Evolutionary conservation across 2,329 filamentous ascomycete species (phyloP), one percentile per base, ranked within the genome.

Genomic region (Ophiostoma quercus): DNA sequence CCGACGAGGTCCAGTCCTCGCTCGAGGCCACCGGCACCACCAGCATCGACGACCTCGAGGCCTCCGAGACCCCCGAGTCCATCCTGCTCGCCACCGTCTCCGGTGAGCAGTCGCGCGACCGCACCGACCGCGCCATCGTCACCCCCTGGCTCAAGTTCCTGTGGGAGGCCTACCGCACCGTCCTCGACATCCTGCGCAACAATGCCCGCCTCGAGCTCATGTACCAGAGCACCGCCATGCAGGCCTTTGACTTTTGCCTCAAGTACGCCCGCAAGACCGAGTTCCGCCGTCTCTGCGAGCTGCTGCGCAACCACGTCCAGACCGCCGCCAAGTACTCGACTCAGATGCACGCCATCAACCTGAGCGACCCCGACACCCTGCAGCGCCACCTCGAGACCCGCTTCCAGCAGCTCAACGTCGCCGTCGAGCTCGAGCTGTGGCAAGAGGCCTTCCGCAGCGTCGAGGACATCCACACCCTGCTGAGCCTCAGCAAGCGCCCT

Each of bases 61-160:
- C 95, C 72, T 95, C 89, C 77, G 95, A 99, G 83, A 99, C 95
- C 14, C 95, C 95, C 73, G 95, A 99, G 83, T 98, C 95, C 37
- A 97, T 99, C 78, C 89, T 99, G 72, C 89, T 99, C 66, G 96
- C 95, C 73, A 99, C 95, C 69, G 95, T 99, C 72, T 99, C 95
- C 54, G 95, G 95, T 74, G 95, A 99, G 83, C 94, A 98, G 82
- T 97, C 94, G 72, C 90, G 92, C 79, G 95, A 99, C 82, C 92
- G 95, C 75, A 99, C 95, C 76, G 95, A 99, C 83, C 90, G 95
- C 77, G 95, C 95, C 78, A 96, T 99, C 77, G 95, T 99, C 72
- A 99, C 95, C 37, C 95, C 95, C 71, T 99, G 95, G 95, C 88
- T 99, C 77, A 99, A 99, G 84, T 99, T 99, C 79, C 85, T 99